Evolutionary conservation across 257 asterid genomes (phyloP), one percentile per base, ranked within the genome.

Genomic region (Plantago major): DNA sequence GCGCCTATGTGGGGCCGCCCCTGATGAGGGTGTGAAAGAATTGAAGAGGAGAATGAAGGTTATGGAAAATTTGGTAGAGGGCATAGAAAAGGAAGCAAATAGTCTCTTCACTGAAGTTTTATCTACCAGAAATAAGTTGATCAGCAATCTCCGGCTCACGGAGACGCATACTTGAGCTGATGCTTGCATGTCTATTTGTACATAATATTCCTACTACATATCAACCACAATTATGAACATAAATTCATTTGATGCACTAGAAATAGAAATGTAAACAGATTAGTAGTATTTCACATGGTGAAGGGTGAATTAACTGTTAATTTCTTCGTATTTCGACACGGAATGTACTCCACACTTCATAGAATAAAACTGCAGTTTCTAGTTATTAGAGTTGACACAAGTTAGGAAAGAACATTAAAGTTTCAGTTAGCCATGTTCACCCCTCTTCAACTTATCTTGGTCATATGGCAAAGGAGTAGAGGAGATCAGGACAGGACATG

Each of bases 121-220:
- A 38, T 77, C 60, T 28, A 61, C 79, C 46, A 82, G 97, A 72
- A 72, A 74, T 67, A 69, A 81, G 71, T 66, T 82, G 81, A 63
- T 89, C 0, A 82, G 71, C 38, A 67, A 56, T 48, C 13, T 81
- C 61, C 63, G 90, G 46, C 10, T 76, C 48, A n/a, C n/a, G 66
- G 67, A 51, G 26, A 42, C 67, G 28, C 11, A 42, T 28, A 13
- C 46, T 10, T 67, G 33, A 62, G 53, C 58, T 42, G 54, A 46
- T 13, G 26, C 26, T 43, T 46, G 17, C 16, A 14, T 17, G 50
- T 19, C 40, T 57, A 33, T 40, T 11, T 66, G 18, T 33, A 8
- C 26, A 46, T 46, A 11, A 5, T 61, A 42, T 22, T 22, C 26
- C 26, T 22, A 33, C 40, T 33, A 33, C 40, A 33, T 33, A 33